phyloP scores from a whole-genome alignment of 306 rosid species.

The Sechiopsis laciniata region DNA sequence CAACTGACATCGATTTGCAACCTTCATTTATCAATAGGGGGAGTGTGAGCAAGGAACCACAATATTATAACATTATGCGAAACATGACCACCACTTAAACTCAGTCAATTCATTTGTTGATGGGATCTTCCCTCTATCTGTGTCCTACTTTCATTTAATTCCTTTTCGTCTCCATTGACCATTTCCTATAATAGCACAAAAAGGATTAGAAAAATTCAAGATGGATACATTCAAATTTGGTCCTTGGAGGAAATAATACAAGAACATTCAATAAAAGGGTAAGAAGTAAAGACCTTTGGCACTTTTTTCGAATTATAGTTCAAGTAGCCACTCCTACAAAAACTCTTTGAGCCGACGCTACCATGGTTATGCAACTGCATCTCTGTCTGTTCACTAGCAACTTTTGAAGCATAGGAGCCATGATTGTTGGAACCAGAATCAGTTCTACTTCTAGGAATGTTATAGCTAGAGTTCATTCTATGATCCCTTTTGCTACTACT shows the following conservation, averaged over 20 bases:
- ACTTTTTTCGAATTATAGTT: conserved; percentile 40
- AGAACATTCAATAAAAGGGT: conserved; percentile 8
- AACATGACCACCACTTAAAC: conserved; percentile 35
- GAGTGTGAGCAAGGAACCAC: conserved; percentile 27
- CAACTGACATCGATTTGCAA: conserved; percentile 44
- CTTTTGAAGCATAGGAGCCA: conserved; percentile 47
- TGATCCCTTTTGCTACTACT: conserved; percentile 43
- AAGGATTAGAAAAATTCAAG: conserved; percentile 17
- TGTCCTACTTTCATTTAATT: conserved; percentile 33
- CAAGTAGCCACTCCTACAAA: conserved; percentile 41
- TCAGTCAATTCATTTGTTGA: conserved; percentile 45
- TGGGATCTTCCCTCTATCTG: conserved; percentile 44
- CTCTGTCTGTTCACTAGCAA: conserved; percentile 39
- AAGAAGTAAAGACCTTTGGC: conserved; percentile 38
- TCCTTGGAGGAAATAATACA: background rate
- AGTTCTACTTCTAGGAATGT: conserved; percentile 44
- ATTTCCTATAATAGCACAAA: conserved; percentile 43
- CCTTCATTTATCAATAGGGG: conserved; percentile 34
- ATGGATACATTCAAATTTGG: background rate
- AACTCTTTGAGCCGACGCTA: conserved; percentile 34
- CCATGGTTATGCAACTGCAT: conserved; percentile 33
- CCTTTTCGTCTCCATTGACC: conserved; percentile 42
- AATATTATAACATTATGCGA: conserved; percentile 12
- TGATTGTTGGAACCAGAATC: conserved; percentile 48
- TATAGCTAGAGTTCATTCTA: conserved; percentile 43